Evolutionary conservation across 164 flowering plant genomes (phyloP).

Genomic region (Vitis rotundifolia): DNA sequence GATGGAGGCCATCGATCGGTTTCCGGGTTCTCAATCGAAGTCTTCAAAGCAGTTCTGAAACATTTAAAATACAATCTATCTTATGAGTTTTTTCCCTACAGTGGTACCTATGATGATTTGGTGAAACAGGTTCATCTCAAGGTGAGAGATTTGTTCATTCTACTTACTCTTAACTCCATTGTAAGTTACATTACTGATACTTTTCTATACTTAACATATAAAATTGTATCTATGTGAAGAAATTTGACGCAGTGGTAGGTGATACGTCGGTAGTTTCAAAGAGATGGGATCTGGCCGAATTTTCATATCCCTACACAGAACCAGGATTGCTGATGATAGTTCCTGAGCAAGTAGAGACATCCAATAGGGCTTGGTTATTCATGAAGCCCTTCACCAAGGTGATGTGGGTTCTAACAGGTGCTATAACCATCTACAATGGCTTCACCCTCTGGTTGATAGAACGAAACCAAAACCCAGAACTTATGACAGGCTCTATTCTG

Average conservation of each 20-base stretch:
- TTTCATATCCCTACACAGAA: slow-evolving; percentile 30
- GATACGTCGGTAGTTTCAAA: slow-evolving; percentile 28
- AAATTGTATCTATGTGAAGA: slow-evolving; percentile 13
- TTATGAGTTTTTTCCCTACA: slow-evolving; percentile 10
- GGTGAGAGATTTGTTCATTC: slow-evolving; percentile 4
- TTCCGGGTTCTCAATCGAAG: slow-evolving; percentile 22
- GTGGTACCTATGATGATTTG: slow-evolving; percentile 24
- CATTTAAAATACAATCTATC: slow-evolving; percentile 19
- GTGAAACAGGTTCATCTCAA: slow-evolving; percentile 8
- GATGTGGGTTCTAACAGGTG: slow-evolving; percentile 18
- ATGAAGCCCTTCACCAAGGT: slow-evolving; percentile 17
- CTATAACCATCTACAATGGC: no score
- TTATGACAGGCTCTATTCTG: no score
- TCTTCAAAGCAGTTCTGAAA: slow-evolving; percentile 17
- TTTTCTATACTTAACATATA: no score
- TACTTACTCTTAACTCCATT: no score
- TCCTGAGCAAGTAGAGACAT: neutral
- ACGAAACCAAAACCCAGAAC: no score
- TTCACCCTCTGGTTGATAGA: no score
- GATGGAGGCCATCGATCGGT: neutral
- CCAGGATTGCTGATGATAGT: slow-evolving; percentile 24
- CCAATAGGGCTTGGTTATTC: slow-evolving; percentile 22
- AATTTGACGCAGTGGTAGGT: slow-evolving; percentile 33
- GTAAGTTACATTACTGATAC: no score
- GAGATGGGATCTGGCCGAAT: slow-evolving; percentile 22